Base-by-base conservation (phyloP, 495 filamentous ascomycete species). In the Penicillium argentinense region DNA sequence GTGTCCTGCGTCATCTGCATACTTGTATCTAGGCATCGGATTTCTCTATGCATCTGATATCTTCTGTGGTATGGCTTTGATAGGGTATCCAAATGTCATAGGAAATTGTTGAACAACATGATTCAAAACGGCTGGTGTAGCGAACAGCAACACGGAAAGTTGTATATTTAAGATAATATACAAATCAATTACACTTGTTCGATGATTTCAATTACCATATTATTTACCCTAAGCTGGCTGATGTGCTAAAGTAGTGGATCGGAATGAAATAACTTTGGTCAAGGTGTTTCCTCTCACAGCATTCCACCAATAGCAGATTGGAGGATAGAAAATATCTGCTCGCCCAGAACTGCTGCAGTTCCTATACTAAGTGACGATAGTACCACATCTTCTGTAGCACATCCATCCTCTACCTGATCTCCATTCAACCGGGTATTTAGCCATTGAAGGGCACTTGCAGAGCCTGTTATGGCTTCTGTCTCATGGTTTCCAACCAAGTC, bases 271-370 rank as follows among this genome's bases (percentile, higher is more conserved):
- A n/a, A n/a, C n/a, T n/a, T n/a, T n/a, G n/a, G n/a, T n/a, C n/a
- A n/a, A n/a, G n/a, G n/a, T n/a, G n/a, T n/a, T n/a, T n/a, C n/a
- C n/a, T n/a, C 5, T 26, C 11, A 46, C 21, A 51, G 18, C 51
- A 56, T 41, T 9, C 38, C 49, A 4, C 53, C 48, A 3, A 57
- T 23, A 22, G 18, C 30, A 9, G 26, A 37, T 25, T 56, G 16
- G 21, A 56, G 27, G 7, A 46, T 29, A 9, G 47, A n/a, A 46
- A 51, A 56, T 18, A 56, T 11, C 24, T 44, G 47, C 14, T 51
- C 30, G 9, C 47, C 53, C 7, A 56, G 26, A 9, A 38, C 14
- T 0, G 27, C 18, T 24, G 47, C 40, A 3, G 47, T 47, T 8
- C 28, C 53, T 6, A 5, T 9, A 32, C 48, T 29, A 19, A 56